Evolutionary conservation across 2,329 filamentous ascomycete genomes (phyloP), one percentile per base, ranked within the genome.

Genomic region (Calonectria pteridis): DNA sequence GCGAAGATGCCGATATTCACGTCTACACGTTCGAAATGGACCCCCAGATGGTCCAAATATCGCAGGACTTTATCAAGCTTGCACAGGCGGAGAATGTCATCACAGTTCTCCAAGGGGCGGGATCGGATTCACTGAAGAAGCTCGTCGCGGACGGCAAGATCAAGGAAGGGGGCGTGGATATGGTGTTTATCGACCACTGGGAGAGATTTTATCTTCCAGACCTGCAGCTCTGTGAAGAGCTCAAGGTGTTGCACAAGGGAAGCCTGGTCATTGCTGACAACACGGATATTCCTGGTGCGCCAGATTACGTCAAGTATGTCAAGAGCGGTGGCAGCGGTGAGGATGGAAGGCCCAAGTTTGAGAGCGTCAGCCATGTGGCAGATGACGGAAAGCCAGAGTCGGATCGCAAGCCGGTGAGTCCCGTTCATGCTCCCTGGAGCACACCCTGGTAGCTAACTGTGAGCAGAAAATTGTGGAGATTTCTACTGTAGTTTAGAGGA

Each of bases 181-280:
- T 62, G 55, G 55, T 62, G 23, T 62, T 62, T 40, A 62, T 62
- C 26, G 55, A 62, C 33, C 55, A 62, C 55, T 62, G 55, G 55
- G 55, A 62, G 35, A 40, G 43, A 14, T 62, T 62, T 18, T 62
- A 62, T 23, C 23, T 62, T 10, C 55, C 55, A 28, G 55, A 62
- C 35, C 18, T 62, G 3, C 55, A 62, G n/a, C 20, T 62, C 26
- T 62, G 55, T 14, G 55, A 62, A 18, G 55, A 62, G 16, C 55
- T 62, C 7, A 40, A 62, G 33, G 55, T 62, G 14, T 20, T 62
- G 33, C 55, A 62, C 11, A 18, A 62, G 35, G 55, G 55, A 40
- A 62, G 55, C 23, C 23, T 62, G n/a, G 26, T 62, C 2, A 62
- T 62, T 40, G 55, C 55, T 10, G 55, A 62, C 6, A 62, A 62